Evolutionary conservation across 2,329 filamentous ascomycete species (phyloP).

Genomic region (Metarhizium album): DNA sequence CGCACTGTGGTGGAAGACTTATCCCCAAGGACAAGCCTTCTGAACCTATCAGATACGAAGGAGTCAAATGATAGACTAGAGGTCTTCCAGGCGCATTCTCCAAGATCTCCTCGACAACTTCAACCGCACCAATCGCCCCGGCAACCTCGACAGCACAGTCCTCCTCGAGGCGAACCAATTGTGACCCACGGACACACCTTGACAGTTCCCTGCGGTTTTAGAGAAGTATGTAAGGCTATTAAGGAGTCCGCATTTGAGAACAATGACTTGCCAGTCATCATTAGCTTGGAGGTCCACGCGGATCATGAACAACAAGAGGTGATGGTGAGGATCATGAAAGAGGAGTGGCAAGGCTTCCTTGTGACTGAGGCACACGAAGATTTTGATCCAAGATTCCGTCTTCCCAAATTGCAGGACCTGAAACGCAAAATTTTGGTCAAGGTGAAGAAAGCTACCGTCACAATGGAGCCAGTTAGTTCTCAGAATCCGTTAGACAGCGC

Average conservation of each 20-base stretch:
- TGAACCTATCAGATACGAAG: constrained; percentile 16
- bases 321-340: constrained; percentile 90
- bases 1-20: constrained; percentile 18
- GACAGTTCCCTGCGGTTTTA: constrained; percentile 76
- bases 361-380: constrained; percentile 47
- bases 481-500: neutral
- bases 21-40: constrained; percentile 21
- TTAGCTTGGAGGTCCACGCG: constrained; percentile 88
- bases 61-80: constrained; percentile 26
- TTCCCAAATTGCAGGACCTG: constrained; percentile 63
- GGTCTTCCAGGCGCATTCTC: constrained; percentile 9
- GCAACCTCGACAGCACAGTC: constrained; percentile 13
- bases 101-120: neutral
- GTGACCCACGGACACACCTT: constrained; percentile 78
- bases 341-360: constrained; percentile 70
- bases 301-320: constrained; percentile 71
- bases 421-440: constrained; percentile 75
- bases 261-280: constrained; percentile 72
- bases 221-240: constrained; percentile 75
- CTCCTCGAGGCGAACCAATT: constrained; percentile 52
- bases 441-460: constrained; percentile 50
- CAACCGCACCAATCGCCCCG: neutral
- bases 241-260: constrained; percentile 65
- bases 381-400: constrained; percentile 39
- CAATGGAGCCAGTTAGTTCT: constrained; percentile 14